Conservation (phyloP, 2,329 filamentous ascomycete species). For the Cytospora leucostoma region DNA sequence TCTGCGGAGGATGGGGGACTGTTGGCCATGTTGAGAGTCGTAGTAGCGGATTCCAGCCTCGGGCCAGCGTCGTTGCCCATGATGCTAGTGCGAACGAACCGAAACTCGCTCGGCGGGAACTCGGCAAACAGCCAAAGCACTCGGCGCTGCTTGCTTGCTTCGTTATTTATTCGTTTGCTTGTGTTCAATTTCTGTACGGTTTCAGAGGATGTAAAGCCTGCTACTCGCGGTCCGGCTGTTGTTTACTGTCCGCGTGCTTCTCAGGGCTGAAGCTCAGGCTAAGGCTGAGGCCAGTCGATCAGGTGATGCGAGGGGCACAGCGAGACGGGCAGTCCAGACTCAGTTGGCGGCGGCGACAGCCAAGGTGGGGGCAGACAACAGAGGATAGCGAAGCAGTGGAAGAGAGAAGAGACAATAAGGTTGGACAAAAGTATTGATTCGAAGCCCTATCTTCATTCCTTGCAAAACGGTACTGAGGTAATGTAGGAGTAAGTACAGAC, state of each 20-base stretch:
- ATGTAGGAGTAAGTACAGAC: not conserved
- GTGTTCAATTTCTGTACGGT: not conserved
- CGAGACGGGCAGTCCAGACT: slow-evolving; percentile 3
- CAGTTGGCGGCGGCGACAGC: slow-evolving; percentile 8
- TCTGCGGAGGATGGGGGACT: slow-evolving; percentile 23
- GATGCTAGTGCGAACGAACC: not conserved
- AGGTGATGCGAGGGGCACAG: not conserved
- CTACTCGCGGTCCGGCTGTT: not conserved
- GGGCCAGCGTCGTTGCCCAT: slow-evolving; percentile 28
- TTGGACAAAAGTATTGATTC: slow-evolving; percentile 5
- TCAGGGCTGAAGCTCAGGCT: not conserved
- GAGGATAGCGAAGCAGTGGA: not conserved
- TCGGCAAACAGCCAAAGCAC: slow-evolving; percentile 2
- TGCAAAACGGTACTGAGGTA: not conserved
- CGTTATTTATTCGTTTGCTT: not conserved
- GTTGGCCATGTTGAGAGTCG: slow-evolving; percentile 19
- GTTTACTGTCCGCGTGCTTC: not conserved
- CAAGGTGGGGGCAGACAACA: not conserved
- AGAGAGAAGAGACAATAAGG: slow-evolving; percentile 6
- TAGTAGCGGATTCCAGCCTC: slow-evolving; percentile 24
- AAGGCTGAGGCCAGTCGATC: not conserved
- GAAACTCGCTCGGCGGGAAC: not conserved
- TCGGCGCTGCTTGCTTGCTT: not conserved
- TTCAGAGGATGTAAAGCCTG: not conserved
- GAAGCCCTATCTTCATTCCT: slow-evolving; percentile 16